Conservation (phyloP, 371 early-diverging fungal species). For the Syncephalastrum sp. region DNA sequence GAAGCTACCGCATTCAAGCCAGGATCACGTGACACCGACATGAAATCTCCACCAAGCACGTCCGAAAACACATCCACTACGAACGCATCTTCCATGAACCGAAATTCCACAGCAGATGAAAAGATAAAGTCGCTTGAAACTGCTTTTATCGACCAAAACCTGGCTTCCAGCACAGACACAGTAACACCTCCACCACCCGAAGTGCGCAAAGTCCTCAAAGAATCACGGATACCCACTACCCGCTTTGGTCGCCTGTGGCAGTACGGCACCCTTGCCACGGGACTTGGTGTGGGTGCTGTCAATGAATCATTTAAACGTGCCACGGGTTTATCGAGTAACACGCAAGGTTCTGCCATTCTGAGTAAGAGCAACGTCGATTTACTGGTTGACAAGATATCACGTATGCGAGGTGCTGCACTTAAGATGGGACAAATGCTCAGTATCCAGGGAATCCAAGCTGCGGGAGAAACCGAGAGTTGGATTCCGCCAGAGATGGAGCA, state of each 20-base stretch:
- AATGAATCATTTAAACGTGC: conserved; percentile 71
- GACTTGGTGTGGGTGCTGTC: conserved; percentile 75
- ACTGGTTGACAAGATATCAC: conserved; percentile 82
- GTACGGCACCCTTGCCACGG: conserved; percentile 72
- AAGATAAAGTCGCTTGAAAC: background rate
- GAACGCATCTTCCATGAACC: background rate
- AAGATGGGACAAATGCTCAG: conserved; percentile 98
- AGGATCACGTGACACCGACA: background rate
- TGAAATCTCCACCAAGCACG: background rate
- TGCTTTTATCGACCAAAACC: background rate
- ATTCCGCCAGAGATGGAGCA: conserved; percentile 81
- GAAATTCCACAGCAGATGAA: background rate
- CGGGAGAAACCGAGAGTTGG: conserved; percentile 40
- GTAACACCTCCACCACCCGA: conserved; percentile 7
- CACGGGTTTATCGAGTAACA: conserved; percentile 47
- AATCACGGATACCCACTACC: conserved; percentile 65
- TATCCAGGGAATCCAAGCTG: conserved; percentile 77
- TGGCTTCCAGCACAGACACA: background rate
- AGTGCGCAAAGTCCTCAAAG: conserved; percentile 34
- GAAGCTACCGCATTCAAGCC: background rate
- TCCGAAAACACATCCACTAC: background rate
- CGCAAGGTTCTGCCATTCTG: conserved; percentile 58
- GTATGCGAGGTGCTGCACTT: conserved; percentile 96
- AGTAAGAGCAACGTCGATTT: conserved; percentile 85
- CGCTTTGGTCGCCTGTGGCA: conserved; percentile 65